Evolutionary conservation across 1,284 basidiomycete genomes (phyloP).

Genomic region (Golubevia sp.): DNA sequence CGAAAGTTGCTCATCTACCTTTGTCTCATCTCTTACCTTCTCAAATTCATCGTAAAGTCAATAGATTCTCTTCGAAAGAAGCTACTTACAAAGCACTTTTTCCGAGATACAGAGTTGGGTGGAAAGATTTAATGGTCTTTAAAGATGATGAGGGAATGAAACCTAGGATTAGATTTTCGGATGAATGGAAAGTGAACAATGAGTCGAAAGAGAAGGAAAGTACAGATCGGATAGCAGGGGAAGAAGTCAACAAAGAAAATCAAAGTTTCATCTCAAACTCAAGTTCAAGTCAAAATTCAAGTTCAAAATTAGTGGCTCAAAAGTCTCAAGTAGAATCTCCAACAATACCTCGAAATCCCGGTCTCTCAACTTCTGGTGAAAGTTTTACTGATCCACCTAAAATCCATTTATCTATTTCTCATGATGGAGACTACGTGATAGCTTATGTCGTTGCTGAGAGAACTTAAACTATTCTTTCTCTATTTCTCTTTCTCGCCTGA

Average conservation of each 20-base stretch:
- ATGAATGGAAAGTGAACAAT: slow-evolving; percentile 18
- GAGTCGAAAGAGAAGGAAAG: too few species aligned
- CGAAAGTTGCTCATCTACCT: too few species aligned
- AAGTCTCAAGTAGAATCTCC: slow-evolving; percentile 26
- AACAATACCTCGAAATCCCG: slow-evolving; percentile 11
- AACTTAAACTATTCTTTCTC: too few species aligned
- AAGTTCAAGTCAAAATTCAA: too few species aligned
- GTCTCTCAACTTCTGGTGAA: slow-evolving; percentile 38
- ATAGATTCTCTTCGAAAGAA: too few species aligned
- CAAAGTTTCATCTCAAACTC: too few species aligned
- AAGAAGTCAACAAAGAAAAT: too few species aligned
- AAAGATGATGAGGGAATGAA: slow-evolving; percentile 8
- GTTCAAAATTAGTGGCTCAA: too few species aligned
- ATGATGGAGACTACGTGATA: slow-evolving; percentile 82
- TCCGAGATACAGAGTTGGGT: slow-evolving; percentile 69
- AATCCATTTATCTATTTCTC: slow-evolving; percentile 75
- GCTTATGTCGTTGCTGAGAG: slow-evolving; percentile 74
- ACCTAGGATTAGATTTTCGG: slow-evolving; percentile 11
- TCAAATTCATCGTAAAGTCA: too few species aligned
- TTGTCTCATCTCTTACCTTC: too few species aligned
- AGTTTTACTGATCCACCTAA: slow-evolving; percentile 14
- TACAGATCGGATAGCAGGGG: too few species aligned
- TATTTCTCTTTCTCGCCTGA: too few species aligned
- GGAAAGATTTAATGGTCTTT: slow-evolving; percentile 71
- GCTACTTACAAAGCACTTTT: slow-evolving; percentile 86